Base-by-base conservation (phyloP, 192 early-diverging fungal genomes). In the Funneliformis mosseae region DNA sequence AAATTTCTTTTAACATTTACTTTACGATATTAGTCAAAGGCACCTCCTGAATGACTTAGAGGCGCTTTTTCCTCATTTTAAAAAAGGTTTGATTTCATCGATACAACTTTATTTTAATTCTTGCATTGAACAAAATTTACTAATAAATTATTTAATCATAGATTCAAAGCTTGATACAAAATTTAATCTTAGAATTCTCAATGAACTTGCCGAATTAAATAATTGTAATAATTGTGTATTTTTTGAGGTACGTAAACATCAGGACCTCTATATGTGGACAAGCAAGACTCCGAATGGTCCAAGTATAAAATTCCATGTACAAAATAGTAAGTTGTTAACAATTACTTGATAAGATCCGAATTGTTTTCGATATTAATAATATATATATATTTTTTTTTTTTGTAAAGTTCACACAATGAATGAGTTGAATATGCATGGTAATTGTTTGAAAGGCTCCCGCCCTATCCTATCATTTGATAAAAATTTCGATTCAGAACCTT, bases 201-300 rank as follows among this genome's bases (percentile, higher is more conserved):
- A 99, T 85, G 98, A 98, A 85, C 88, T 99, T 41, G 96, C 96
- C 11, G 95, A 98, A 76, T 91, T 98, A 74, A 96, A 95, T 89
- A 96, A 96, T 89, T 99, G 98, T 90, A 99, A 99, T 90, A 99
- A 98, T 80, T 94, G 92, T 81, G 88, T 99, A 62, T 99, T 95
- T 83, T 97, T 99, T 86, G 98, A 99, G 84, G 91, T 95, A 18
- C 89, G 97, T 73, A 96, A 95, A 82, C 91, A 95, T 83, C 91
- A 91, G 80, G 98, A 99, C 86, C 82, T 97, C 74, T 99, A 97
- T 85, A 80, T 99, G 92, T 99, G 98, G 98, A 89, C 98, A 70
- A 88, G 93, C 33, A 95, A 95, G 84, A 94, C 97, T 12, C 98
- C 98, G 9, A 96, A 96, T 69, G 98, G 98, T 9, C 98, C 98